Base-by-base conservation (phyloP, 176 grass and related monocot species). In the Lolium perenne region DNA sequence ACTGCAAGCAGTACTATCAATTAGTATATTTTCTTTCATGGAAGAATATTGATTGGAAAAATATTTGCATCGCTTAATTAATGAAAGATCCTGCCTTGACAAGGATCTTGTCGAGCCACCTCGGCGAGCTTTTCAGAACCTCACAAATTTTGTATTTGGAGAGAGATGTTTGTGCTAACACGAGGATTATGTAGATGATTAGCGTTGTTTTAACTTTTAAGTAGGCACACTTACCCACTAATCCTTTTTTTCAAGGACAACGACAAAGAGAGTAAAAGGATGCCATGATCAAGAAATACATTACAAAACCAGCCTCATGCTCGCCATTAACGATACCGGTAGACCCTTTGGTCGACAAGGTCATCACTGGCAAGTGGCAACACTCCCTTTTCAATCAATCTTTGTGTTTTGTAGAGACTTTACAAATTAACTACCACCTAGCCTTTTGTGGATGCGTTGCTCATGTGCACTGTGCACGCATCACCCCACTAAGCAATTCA, bases 261-360 rank as follows among this genome's bases (percentile, higher is more conserved):
- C 67, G 58, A 48, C 70, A 43, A 43, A 50, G 41, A 50, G 41
- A 16, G n/a, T 46, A 55, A 84, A 88, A 51, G 54, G 58, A 15
- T 68, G 71, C 7, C 20, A 45, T 66, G 10, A 38, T 49, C n/a
- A 15, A 29, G 10, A 78, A 56, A 16, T 4, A 25, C 9, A 23
- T 74, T 71, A 81, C 38, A 80, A 75, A 91, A 76, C 18, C 41
- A 70, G 11, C 11, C 51, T 41, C 59, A 16, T 81, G 81, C 69
- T 84, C 43, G 76, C 74, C 85, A 84, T 58, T 84, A 79, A 12
- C 76, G 48, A 1, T 9, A 66, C 50, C 12, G 22, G 85, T 41
- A 84, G 89, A 76, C 81, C 81, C 69, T 81, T 48, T 29, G 85
- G 62, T 83, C 71, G 62, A 90, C 50, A 78, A 21, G 13, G 18